These are phyloP conservation scores for Rachicladosporium sp. DNA, from an alignment of 2,329 filamentous ascomycete species.

Conservation along the genomic window DNA sequence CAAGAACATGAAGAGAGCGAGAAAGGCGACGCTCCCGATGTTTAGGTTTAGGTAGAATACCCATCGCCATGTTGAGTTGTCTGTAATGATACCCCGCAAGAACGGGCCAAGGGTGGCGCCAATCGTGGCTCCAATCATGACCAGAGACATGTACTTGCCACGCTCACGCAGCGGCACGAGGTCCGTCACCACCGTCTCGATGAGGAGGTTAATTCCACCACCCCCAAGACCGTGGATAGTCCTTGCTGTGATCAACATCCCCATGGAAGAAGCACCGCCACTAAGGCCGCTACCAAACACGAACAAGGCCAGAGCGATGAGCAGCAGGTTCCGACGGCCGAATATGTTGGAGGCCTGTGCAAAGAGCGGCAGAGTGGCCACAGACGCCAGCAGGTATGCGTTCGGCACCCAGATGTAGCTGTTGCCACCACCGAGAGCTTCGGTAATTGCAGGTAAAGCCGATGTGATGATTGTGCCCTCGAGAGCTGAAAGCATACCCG, in stretches of 20 bases:
- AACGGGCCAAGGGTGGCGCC: conserved; percentile 30
- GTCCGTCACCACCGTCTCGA: conserved; percentile 39
- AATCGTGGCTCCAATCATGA: conserved; percentile 29
- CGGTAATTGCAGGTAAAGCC: conserved; percentile 28
- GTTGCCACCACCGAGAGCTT: conserved; percentile 19
- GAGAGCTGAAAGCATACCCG: conserved; percentile 23
- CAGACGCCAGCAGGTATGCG: conserved; percentile 20
- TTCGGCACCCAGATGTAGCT: conserved; percentile 27
- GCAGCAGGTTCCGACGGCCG: conserved; percentile 18
- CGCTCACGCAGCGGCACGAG: conserved; percentile 38
- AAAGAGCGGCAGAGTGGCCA: conserved; percentile 5
- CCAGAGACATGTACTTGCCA: conserved; percentile 29
- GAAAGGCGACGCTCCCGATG: conserved; percentile 17
- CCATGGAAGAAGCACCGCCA: conserved; percentile 33
- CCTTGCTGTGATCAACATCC: conserved; percentile 41
- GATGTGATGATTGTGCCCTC: conserved; percentile 30
- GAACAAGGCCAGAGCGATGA: conserved; percentile 35
- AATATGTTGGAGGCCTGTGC: conserved; percentile 8
- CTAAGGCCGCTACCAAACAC: conserved; percentile 41
- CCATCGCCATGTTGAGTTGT: conserved; percentile 33
- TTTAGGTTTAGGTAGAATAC: conserved; percentile 31
- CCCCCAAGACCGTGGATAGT: conserved; percentile 41
- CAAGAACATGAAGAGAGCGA: conserved; percentile 23
- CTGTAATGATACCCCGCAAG: conserved; percentile 31
- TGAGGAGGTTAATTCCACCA: conserved; percentile 34